phyloP scores from a whole-genome alignment of 2,329 filamentous ascomycete genomes.

The Fusarium sp. region DNA sequence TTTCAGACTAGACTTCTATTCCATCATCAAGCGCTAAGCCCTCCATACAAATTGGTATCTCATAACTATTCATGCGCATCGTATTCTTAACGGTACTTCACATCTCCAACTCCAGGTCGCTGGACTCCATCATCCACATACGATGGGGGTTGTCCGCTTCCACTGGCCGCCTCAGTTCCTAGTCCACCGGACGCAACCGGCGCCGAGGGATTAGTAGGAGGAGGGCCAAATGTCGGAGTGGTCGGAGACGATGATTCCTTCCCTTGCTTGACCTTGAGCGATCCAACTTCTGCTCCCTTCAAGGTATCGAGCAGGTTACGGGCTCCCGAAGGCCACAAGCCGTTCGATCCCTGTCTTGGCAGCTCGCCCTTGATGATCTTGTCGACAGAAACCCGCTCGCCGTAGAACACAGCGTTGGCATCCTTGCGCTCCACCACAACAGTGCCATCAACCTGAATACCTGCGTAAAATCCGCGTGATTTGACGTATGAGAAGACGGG shows the following conservation, averaged over 20 bases:
- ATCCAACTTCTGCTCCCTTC: slow-evolving; percentile 53
- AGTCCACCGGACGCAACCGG: slow-evolving; percentile 27
- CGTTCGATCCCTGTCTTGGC: slow-evolving; percentile 43
- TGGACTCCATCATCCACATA: slow-evolving; percentile 47
- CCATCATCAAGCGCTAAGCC: not conserved
- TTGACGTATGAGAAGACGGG: slow-evolving; percentile 83
- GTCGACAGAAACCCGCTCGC: slow-evolving; percentile 66
- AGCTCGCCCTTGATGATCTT: slow-evolving; percentile 64
- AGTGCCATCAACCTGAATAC: slow-evolving; percentile 89
- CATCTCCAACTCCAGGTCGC: slow-evolving; percentile 44
- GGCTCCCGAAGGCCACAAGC: slow-evolving; percentile 54
- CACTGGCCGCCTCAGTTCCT: slow-evolving; percentile 15
- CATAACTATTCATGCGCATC: slow-evolving; percentile 8
- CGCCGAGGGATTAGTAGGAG: slow-evolving; percentile 15
- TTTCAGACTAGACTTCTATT: no score
- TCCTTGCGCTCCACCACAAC: slow-evolving; percentile 89
- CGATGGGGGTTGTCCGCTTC: slow-evolving; percentile 37
- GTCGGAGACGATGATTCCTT: slow-evolving; percentile 28
- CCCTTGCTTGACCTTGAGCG: slow-evolving; percentile 39
- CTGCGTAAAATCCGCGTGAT: slow-evolving; percentile 89
- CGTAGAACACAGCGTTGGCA: slow-evolving; percentile 91
- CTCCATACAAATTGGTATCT: slow-evolving; percentile 38
- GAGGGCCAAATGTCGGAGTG: slow-evolving; percentile 25
- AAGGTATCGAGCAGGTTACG: slow-evolving; percentile 51
- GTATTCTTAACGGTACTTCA: slow-evolving; percentile 43